A percentile compares a stretch with the other conserved stretches of the same genome.
Evolutionary conservation across 331 rosid species (phyloP).

Genomic region (Saraca asoca): DNA sequence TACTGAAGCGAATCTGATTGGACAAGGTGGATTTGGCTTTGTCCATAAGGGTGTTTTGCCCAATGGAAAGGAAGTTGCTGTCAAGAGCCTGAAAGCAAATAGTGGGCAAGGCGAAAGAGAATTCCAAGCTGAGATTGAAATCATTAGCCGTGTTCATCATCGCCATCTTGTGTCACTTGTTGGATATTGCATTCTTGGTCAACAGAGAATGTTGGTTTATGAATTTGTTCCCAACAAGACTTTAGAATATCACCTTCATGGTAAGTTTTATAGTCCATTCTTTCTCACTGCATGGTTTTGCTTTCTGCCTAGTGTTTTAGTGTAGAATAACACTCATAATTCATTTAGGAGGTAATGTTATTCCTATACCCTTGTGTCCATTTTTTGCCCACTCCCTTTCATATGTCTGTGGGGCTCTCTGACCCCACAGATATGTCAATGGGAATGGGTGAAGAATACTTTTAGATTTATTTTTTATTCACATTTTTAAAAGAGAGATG

Average conservation of each 20-base stretch:
- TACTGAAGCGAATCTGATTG: slow-evolving; percentile 49
- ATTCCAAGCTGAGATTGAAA: slow-evolving; percentile 82
- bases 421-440: too few species aligned
- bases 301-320: too few species aligned
- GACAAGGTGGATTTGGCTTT: slow-evolving; percentile 84
- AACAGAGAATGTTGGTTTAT: slow-evolving; percentile 72
- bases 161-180: slow-evolving; percentile 80
- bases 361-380: too few species aligned
- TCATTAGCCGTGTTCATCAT: slow-evolving; percentile 79
- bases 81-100: slow-evolving; percentile 64
- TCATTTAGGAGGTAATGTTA: too few species aligned
- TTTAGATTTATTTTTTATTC: too few species aligned
- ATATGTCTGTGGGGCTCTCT: too few species aligned
- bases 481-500: too few species aligned
- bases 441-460: too few species aligned
- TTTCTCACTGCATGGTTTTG: too few species aligned
- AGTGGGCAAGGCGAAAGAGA: slow-evolving; percentile 80
- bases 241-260: slow-evolving; percentile 70
- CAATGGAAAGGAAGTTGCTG: slow-evolving; percentile 69
- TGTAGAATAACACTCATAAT: too few species aligned
- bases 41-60: slow-evolving; percentile 80
- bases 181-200: slow-evolving; percentile 69
- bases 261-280: slow-evolving; percentile 26
- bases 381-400: too few species aligned
- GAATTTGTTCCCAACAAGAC: slow-evolving; percentile 71